These are phyloP conservation scores for Pseudogymnoascus sp. DNA, from an alignment of 2,329 filamentous ascomycete species.

Conservation along the genomic window DNA sequence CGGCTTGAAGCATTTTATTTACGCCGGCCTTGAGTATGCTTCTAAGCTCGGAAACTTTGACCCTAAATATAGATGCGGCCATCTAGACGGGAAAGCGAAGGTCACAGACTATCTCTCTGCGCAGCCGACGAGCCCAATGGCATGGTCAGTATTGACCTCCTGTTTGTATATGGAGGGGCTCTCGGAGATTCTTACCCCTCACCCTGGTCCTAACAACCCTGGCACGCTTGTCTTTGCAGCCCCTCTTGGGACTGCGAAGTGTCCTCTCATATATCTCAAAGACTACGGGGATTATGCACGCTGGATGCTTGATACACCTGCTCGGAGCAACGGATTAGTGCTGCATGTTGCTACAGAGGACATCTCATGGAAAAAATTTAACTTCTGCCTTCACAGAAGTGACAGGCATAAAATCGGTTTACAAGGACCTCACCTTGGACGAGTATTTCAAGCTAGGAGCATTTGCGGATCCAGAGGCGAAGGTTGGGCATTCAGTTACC, in stretches of 20 bases:
- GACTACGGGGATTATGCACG: conserved; percentile 21
- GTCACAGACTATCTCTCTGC: conserved; percentile 21
- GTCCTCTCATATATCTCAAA: conserved; percentile 20
- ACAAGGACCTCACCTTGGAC: conserved; percentile 16
- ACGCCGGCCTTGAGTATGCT: conserved; percentile 31
- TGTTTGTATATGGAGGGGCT: conserved; percentile 27
- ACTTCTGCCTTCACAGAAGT: conserved; percentile 14
- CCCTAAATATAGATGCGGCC: conserved; percentile 29
- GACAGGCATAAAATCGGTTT: conserved; percentile 16
- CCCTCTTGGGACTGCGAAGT: conserved; percentile 14
- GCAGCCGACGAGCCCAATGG: conserved; percentile 14
- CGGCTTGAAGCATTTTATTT: conserved; percentile 26
- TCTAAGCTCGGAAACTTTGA: conserved; percentile 31
- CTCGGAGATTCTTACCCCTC: conserved; percentile 17
- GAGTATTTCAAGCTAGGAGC: conserved; percentile 14
- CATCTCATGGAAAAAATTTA: conserved; percentile 16
- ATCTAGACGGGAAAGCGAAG: conserved; percentile 33
- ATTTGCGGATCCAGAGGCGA: conserved; percentile 15
- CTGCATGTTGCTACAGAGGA: conserved; percentile 20
- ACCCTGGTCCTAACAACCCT: conserved; percentile 11
- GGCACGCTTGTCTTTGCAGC: conserved; percentile 13
- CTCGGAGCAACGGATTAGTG: conserved; percentile 18
- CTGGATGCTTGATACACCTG: conserved; percentile 23
- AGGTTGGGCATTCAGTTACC: conserved; percentile 14
- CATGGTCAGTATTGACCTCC: conserved; percentile 23